Conservation (phyloP, 495 filamentous ascomycete genomes). For the Trichoderma asperelloides region DNA sequence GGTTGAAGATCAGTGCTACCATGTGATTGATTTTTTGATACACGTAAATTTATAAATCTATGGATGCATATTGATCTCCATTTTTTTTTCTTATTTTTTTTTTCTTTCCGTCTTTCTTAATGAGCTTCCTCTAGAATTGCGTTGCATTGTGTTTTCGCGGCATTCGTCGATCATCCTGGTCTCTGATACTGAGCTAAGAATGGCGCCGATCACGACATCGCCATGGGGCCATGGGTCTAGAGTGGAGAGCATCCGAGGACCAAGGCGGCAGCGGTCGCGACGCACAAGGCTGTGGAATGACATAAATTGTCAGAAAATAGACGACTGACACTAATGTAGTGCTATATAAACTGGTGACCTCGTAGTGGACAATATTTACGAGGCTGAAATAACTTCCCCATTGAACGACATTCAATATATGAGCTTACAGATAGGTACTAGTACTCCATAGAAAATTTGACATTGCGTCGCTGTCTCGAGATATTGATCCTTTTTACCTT, state of each 20-base stretch:
- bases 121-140: background rate
- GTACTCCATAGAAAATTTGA: too few relatives aligned
- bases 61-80: background rate
- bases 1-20: background rate
- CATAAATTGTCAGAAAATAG: background rate
- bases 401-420: too few relatives aligned
- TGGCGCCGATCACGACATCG: conserved; percentile 8
- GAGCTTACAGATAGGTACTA: too few relatives aligned
- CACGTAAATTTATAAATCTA: too few relatives aligned
- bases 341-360: background rate
- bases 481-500: too few relatives aligned
- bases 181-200: background rate
- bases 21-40: background rate
- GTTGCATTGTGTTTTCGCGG: background rate
- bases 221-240: background rate
- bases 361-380: too few relatives aligned
- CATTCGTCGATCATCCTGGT: background rate
- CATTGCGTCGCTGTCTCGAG: too few relatives aligned
- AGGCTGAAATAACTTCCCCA: too few relatives aligned
- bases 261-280: background rate
- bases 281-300: background rate
- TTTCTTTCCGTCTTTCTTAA: background rate
- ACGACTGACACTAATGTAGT: background rate
- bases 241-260: background rate
- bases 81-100: background rate